Evolutionary conservation across 2,329 filamentous ascomycete genomes (phyloP), one percentile per base, ranked within the genome.

Genomic region (Paecilomyces variotii): DNA sequence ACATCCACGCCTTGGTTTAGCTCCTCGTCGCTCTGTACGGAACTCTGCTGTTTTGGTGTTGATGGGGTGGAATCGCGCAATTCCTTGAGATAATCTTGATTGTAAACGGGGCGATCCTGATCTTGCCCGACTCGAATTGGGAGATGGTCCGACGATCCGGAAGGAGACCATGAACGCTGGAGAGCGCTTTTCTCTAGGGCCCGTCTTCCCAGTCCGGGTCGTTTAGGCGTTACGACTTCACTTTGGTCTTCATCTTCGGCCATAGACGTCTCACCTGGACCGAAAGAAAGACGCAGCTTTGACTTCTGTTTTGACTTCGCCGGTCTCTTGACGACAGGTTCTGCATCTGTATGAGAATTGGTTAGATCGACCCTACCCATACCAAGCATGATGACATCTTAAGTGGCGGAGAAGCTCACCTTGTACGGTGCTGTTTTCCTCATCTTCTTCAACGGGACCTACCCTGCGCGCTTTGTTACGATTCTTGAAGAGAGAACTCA

Each of bases 1-100:
- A 83, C 75, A 59, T 76, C 77, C 11, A 80, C 82, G 0, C 79
- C 75, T 67, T 87, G 85, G 1, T 86, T 67, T 3, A 80, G 79
- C 74, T 85, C 65, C 49, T 67, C 68, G 2, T 72, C 65, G 14
- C 72, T 67, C 30, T 62, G 58, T 10, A 59, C 52, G 6, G 69
- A 65, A 10, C 58, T 61, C 7, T 61, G 50, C 59, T 89, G 82
- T 62, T 84, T 87, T 0, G 91, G 92, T 0, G 89, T 92, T 26
- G 87, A 90, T 0, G 91, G 91, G 0, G 92, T 97, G 11, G 90
- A 91, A 60, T 86, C 88, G 62, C 91, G 90, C 12, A 99, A 80
- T 71, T 96, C 90, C 34, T 89, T 86, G 24, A 99, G 80, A 64
- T 93, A 90, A 65, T 95, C 90, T 68, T 89, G 89, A 77, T 84